Base-by-base conservation (phyloP, 78 protist species). In the Cavenderia fasciculata region DNA sequence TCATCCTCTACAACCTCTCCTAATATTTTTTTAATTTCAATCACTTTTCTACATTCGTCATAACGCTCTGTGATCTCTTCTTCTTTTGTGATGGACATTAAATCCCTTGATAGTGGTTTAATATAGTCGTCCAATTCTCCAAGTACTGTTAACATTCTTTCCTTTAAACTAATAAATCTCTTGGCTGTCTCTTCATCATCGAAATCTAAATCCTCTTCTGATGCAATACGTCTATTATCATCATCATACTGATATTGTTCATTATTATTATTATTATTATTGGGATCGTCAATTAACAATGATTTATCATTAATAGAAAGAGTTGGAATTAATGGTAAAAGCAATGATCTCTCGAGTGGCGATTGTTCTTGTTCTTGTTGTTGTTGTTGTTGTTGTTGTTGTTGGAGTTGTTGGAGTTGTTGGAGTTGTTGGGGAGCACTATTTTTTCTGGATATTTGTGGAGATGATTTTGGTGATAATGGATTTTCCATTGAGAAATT, bases 21-120 rank as follows among this genome's bases (percentile, higher is more conserved):
- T 2, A 82, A 31, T 19, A 82, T 51, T 19, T 82, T 82, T 27
- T 69, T 47, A 41, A 68, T 33, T 31, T 82, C 90, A 34, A 82
- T 68, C 12, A 82, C 78, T 43, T 82, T 82, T 29, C 90, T 34
- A 68, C 90, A 82, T 5, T 82, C 90, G 1, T 82, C 90, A n/a
- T 82, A 82, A 16, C 38, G 16, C 2, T 34, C 46, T 16, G 90
- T 43, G 18, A 82, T 82, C 19, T 82, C 72, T n/a, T 82, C 90
- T 18, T 82, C 90, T 6, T 65, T 38, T 0, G 68, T 19, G 14
- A 82, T 46, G 23, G 5, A 2, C 18, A 82, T n/a, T 19, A 82
- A 33, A 2, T 82, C 71, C 11, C 44, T 51, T 56, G 79, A 74
- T 18, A 62, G 40, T 0, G 4, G 16, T 12, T 68, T 54, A 2